Conservation (phyloP, 345 rosid species). For the Brassica cretica region DNA sequence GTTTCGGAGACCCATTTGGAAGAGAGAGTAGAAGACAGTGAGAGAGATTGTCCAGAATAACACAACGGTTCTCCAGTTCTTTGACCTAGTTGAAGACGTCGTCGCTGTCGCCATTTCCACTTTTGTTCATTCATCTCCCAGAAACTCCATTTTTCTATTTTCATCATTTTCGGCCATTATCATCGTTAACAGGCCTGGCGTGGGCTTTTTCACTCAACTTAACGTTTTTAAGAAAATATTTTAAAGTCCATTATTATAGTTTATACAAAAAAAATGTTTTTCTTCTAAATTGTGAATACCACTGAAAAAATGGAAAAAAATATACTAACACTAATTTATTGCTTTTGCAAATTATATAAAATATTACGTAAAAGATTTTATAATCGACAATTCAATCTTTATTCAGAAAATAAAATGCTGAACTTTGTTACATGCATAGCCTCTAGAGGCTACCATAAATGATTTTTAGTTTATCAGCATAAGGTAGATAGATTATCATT, state of each 20-base stretch:
- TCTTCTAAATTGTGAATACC: no score
- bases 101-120: conserved; percentile 37
- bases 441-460: no score
- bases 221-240: neutral
- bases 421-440: no score
- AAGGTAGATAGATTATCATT: no score
- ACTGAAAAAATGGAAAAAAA: no score
- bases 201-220: neutral
- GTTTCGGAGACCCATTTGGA: conserved; percentile 52
- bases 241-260: neutral
- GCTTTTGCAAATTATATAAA: no score
- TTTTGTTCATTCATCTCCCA: conserved; percentile 8
- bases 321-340: no score
- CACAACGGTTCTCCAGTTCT: conserved; percentile 51
- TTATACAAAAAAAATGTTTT: no score
- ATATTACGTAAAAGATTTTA: no score
- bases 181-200: neutral
- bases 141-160: neutral
- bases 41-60: conserved; percentile 55
- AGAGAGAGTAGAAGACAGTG: conserved; percentile 48
- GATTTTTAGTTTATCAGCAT: no score
- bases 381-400: no score
- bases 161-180: neutral
- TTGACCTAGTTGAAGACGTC: conserved; percentile 28
- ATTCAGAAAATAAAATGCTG: no score